Conservation (phyloP, 140 eudicot genomes). For the Flaveria floridana region DNA sequence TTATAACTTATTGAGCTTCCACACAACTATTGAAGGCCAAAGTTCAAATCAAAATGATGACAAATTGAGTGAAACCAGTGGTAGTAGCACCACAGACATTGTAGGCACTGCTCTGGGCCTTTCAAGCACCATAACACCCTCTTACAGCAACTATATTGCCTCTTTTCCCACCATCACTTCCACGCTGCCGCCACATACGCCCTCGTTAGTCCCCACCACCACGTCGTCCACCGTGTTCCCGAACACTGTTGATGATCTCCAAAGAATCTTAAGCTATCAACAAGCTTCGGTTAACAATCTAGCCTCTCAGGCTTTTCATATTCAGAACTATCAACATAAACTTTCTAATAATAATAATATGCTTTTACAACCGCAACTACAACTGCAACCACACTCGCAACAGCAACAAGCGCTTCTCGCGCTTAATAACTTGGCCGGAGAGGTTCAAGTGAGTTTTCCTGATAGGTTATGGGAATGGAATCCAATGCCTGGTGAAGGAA, state of each 20-base stretch:
- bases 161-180: constrained; percentile 36
- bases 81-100: constrained; percentile 41
- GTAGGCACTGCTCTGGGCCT: constrained; percentile 48
- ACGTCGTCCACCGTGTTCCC: constrained; percentile 35
- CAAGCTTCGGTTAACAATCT: constrained; percentile 42
- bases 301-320: constrained; percentile 35
- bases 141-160: constrained; percentile 27
- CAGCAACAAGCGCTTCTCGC: constrained; percentile 37
- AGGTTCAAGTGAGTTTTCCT: constrained; percentile 39
- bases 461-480: constrained; percentile 84
- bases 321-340: constrained; percentile 33
- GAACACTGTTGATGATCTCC: constrained; percentile 56
- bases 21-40: constrained; percentile 14
- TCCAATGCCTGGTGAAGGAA: constrained; percentile 42
- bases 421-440: constrained; percentile 38
- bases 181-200: constrained; percentile 23
- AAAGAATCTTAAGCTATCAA: constrained; percentile 56
- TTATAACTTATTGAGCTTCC: not conserved
- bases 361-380: constrained; percentile 33
- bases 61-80: constrained; percentile 49
- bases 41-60: constrained; percentile 38
- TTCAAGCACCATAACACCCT: constrained; percentile 33
- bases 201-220: constrained; percentile 32
- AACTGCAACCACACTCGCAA: constrained; percentile 22
- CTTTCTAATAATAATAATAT: constrained; percentile 21